A percentile compares a stretch with the other conserved stretches of the same genome.
Evolutionary conservation across 2,329 filamentous ascomycete genomes (phyloP).

Genomic region (Parasarocladium wereldwijsianum): DNA sequence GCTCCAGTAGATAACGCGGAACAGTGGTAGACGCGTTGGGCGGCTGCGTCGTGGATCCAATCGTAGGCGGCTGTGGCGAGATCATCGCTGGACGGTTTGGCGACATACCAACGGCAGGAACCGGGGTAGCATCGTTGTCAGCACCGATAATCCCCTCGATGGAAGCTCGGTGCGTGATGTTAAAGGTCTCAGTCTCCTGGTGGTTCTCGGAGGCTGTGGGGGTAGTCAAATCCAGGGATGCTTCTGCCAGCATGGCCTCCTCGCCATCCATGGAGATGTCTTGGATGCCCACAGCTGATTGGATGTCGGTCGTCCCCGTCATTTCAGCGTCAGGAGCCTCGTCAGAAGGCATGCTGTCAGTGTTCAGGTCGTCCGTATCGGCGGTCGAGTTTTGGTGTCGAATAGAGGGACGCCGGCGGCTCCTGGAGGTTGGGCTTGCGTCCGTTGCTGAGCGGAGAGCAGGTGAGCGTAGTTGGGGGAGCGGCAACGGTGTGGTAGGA

Average conservation of each 20-base stretch:
- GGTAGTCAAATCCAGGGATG: constrained; percentile 57
- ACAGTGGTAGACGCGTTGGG: constrained; percentile 22
- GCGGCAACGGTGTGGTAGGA: constrained; percentile 68
- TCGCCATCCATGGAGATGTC: constrained; percentile 69
- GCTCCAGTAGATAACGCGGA: constrained; percentile 66
- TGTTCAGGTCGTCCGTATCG: constrained; percentile 74
- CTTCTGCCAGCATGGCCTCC: constrained; percentile 63
- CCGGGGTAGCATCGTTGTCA: constrained; percentile 48
- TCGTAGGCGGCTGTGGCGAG: constrained; percentile 59
- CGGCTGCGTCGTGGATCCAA: constrained; percentile 36
- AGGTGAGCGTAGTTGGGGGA: constrained; percentile 42
- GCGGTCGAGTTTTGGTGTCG: constrained; percentile 84
- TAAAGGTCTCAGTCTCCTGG: constrained; percentile 79
- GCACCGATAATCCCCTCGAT: constrained; percentile 77
- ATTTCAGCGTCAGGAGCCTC: constrained; percentile 64
- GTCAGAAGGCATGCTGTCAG: constrained; percentile 70
- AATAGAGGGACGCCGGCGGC: constrained; percentile 66
- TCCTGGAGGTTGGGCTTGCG: constrained; percentile 35
- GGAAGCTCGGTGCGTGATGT: constrained; percentile 75
- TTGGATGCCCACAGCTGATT: constrained; percentile 71
- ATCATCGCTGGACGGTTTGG: constrained; percentile 56
- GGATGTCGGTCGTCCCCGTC: constrained; percentile 66
- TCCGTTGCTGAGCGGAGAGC: constrained; percentile 38
- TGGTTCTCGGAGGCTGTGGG: constrained; percentile 65
- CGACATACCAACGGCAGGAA: constrained; percentile 57